A percentile compares a stretch with the other conserved stretches of the same genome.
Evolutionary conservation across 148 eudicot genomes (phyloP).

Genomic region (Chenopodium formosanum): DNA sequence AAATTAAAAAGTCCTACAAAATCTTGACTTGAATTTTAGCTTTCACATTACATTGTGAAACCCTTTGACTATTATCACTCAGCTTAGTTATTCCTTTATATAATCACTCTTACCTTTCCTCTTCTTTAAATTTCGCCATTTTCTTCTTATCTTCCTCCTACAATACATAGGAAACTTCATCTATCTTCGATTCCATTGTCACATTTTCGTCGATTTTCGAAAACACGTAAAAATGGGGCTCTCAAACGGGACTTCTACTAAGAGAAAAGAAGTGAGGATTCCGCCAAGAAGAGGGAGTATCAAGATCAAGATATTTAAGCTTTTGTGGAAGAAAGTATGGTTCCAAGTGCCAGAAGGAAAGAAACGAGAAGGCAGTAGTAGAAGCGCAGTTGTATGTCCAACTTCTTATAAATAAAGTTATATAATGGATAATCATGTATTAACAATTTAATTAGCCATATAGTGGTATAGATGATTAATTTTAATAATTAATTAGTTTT

Average conservation of each 20-base stretch:
- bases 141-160: background rate
- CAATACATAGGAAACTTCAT: background rate
- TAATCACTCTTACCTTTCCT: background rate
- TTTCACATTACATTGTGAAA: background rate
- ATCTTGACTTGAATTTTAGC: background rate
- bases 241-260: background rate
- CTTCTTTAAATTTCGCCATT: background rate
- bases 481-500: too few relatives aligned
- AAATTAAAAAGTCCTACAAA: background rate
- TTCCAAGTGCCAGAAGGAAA: background rate
- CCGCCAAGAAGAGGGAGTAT: constrained; percentile 13
- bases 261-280: background rate
- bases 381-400: constrained; percentile 10
- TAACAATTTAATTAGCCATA: background rate
- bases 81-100: background rate
- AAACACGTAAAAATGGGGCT: background rate
- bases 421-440: background rate
- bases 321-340: background rate
- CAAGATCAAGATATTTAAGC: constrained; percentile 6
- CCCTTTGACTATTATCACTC: background rate
- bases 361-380: background rate
- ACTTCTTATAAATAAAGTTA: background rate
- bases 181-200: background rate
- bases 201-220: too few relatives aligned
- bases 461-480: too few relatives aligned